phyloP scores from a whole-genome alignment of 495 filamentous ascomycete species.

The Aspergillus diversus region DNA sequence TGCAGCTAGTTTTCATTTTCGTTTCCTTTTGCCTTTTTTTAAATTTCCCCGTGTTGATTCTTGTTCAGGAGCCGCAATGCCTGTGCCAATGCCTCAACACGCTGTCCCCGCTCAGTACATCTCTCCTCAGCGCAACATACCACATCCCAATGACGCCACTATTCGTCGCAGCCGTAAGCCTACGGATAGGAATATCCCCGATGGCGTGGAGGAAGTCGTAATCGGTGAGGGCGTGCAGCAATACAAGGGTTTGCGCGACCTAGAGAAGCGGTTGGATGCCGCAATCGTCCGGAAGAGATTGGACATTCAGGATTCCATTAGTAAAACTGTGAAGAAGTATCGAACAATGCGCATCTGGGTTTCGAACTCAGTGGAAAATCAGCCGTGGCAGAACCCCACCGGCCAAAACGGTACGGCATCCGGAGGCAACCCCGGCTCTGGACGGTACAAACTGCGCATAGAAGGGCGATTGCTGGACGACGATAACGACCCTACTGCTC shows the following conservation, averaged over 20 bases:
- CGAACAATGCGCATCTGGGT: slow-evolving; percentile 93
- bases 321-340: slow-evolving; percentile 76
- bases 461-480: slow-evolving; percentile 88
- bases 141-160: slow-evolving; percentile 52
- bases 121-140: slow-evolving; percentile 45
- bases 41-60: slow-evolving; percentile 7
- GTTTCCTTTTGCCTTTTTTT: not conserved
- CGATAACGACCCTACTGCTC: slow-evolving; percentile 51
- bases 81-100: slow-evolving; percentile 45
- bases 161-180: slow-evolving; percentile 83
- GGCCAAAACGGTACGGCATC: slow-evolving; percentile 29
- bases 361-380: slow-evolving; percentile 91
- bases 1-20: slow-evolving; percentile 18
- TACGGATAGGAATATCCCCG: slow-evolving; percentile 91
- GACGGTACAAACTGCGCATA: slow-evolving; percentile 86
- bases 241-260: slow-evolving; percentile 80
- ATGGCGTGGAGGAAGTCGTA: slow-evolving; percentile 78
- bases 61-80: slow-evolving; percentile 37
- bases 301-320: slow-evolving; percentile 84
- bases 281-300: slow-evolving; percentile 93
- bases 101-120: slow-evolving; percentile 47
- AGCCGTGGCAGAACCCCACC: slow-evolving; percentile 81
- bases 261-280: slow-evolving; percentile 88
- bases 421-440: slow-evolving; percentile 47
- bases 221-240: slow-evolving; percentile 81